These are phyloP conservation scores for Chytridiales sp. DNA, from an alignment of 371 early-diverging fungal species.

Conservation along the genomic window DNA sequence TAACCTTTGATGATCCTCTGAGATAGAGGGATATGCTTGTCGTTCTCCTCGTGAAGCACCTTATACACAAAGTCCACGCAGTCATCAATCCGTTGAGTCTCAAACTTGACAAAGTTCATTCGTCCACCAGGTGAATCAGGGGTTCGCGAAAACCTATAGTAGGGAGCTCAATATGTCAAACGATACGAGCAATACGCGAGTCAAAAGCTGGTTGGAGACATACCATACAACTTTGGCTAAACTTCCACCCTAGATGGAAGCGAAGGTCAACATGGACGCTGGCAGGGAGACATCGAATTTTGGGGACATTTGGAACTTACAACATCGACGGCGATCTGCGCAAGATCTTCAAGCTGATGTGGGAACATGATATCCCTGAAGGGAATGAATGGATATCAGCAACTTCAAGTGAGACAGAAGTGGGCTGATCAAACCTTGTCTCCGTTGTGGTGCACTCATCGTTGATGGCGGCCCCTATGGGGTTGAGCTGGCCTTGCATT, in stretches of 20 bases:
- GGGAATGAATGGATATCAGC: neutral
- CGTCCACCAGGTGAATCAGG: conserved; percentile 73
- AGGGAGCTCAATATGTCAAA: conserved; percentile 41
- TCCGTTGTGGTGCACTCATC: conserved; percentile 10
- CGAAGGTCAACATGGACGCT: too few relatives aligned
- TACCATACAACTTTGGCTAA: conserved; percentile 92
- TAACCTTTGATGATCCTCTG: conserved; percentile 34
- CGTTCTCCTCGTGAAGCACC: conserved; percentile 59
- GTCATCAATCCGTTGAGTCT: conserved; percentile 86
- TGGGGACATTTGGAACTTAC: too few relatives aligned
- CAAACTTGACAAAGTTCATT: conserved; percentile 90
- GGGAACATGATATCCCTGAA: conserved; percentile 79
- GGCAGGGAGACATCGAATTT: too few relatives aligned
- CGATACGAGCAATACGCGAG: neutral
- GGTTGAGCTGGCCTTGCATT: conserved; percentile 15
- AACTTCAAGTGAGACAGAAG: neutral
- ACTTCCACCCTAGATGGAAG: conserved; percentile 85
- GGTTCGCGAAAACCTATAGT: conserved; percentile 30
- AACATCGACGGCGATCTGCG: conserved; percentile 88
- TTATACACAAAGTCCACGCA: conserved; percentile 81
- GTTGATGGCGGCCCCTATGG: conserved; percentile 21
- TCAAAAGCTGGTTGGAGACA: too few relatives aligned
- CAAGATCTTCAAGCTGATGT: conserved; percentile 78
- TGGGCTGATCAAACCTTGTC: conserved; percentile 15
- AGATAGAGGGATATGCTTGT: conserved; percentile 29